Percentiles rank a stretch among this genome's conserved stretches.
Evolutionary conservation across 192 early-diverging fungal genomes (phyloP).

Genomic region (Gamsiella multidivaricata): DNA sequence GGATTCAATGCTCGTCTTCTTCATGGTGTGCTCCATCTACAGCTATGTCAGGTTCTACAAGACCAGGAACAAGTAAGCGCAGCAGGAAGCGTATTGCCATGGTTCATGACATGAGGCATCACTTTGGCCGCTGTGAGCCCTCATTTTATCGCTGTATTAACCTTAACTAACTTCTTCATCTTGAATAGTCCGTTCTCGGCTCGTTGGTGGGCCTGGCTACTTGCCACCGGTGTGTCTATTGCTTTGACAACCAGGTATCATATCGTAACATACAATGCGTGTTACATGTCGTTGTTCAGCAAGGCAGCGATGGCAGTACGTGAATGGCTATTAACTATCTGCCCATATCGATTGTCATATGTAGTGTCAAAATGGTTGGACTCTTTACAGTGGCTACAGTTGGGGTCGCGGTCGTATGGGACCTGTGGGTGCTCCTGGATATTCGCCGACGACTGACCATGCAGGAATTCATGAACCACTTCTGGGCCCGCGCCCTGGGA

Average conservation of each 20-base stretch:
- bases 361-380: slow-evolving; percentile 95
- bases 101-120: background rate
- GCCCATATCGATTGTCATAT: background rate
- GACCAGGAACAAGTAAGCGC: slow-evolving; percentile 58
- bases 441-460: slow-evolving; percentile 79
- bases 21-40: slow-evolving; percentile 86
- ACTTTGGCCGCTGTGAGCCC: slow-evolving; percentile 18
- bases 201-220: slow-evolving; percentile 90
- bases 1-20: slow-evolving; percentile 94
- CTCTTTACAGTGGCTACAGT: slow-evolving; percentile 86
- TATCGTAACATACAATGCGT: background rate
- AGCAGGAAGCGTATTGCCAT: too few species aligned
- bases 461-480: slow-evolving; percentile 80
- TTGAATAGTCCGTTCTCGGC: slow-evolving; percentile 73
- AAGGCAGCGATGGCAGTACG: background rate
- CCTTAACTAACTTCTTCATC: slow-evolving; percentile 6
- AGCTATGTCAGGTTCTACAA: slow-evolving; percentile 92
- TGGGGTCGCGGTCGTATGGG: slow-evolving; percentile 84
- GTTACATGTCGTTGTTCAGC: too few species aligned
- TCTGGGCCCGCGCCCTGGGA: slow-evolving; percentile 82
- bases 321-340: background rate
- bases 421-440: slow-evolving; percentile 95
- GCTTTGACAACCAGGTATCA: slow-evolving; percentile 70
- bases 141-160: slow-evolving; percentile 7
- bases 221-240: slow-evolving; percentile 82